Evolutionary conservation across 176 grass and related monocot genomes (phyloP), one percentile per base, ranked within the genome.

Genomic region (Aegilops umbellulata): DNA sequence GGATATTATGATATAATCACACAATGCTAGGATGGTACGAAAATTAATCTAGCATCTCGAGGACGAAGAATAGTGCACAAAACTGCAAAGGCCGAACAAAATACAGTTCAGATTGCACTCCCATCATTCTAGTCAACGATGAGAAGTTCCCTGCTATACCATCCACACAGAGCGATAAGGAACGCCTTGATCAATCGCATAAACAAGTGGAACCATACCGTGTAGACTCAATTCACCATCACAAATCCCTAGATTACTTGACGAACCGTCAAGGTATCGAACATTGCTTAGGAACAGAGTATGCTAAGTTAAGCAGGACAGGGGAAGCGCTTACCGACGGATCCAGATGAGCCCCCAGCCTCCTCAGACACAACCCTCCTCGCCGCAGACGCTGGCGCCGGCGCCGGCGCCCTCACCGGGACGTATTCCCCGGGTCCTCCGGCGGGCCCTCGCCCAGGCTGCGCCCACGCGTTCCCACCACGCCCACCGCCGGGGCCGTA

Each of bases 401-500:
- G 49, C 25, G 83, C 62, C 0, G 77, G 10, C 10, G 69, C 7
- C 62, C 49, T 22, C 6, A 4, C 79, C 20, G 66, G 65, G 13
- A 4, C 16, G 83, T 62, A 11, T 0, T 82, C 72, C 27, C 36
- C 53, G 53, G 55, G 10, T 0, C 35, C 64, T 8, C 26, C 78
- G 8, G 83, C 80, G 11, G 57, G 80, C 5, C 84, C 84, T 62
- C 89, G 80, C 57, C 85, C 85, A 16, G 46, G 1, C 60, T 70
- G 46, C 68, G 26, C 81, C 81, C 89, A 91, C 46, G 69, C 34
- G 84, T 74, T 79, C 15, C 75, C 75, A 11, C 66, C 89, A 14
- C 85, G 80, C 15, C 88, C 87, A 10, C 66, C 58, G 27, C 72
- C 16, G 23, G 88, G 19, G 11, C 5, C 79, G 41, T 57, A 65